These are phyloP conservation scores for Apiotrichum laibachii DNA, from an alignment of 1,284 basidiomycete species.

Conservation along the genomic window DNA sequence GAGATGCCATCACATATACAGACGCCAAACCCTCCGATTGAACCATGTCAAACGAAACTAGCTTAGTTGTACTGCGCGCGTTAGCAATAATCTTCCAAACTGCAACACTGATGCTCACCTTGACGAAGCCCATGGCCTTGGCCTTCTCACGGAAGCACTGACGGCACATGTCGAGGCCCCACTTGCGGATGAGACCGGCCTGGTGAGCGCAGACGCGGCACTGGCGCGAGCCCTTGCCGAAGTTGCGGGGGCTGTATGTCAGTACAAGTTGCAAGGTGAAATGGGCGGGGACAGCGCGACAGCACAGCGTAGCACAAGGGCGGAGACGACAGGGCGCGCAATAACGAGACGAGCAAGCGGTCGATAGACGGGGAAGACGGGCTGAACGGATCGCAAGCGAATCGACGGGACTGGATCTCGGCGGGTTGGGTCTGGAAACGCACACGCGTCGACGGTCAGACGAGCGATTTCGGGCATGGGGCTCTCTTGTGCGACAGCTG, in stretches of 20 bases:
- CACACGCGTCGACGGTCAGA: too few relatives aligned
- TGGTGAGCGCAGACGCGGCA: conserved; percentile 95
- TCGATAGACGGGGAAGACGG: too few relatives aligned
- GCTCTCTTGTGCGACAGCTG: too few relatives aligned
- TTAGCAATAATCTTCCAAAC: conserved; percentile 2
- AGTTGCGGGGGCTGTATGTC: conserved; percentile 71
- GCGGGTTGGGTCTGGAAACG: too few relatives aligned
- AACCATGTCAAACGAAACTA: conserved; percentile 15
- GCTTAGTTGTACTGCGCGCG: conserved; percentile 36
- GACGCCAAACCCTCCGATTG: conserved; percentile 16
- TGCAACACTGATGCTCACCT: conserved; percentile 60
- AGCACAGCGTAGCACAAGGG: neutral
- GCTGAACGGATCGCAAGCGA: too few relatives aligned
- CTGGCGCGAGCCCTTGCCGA: conserved; percentile 90
- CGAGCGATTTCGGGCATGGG: too few relatives aligned
- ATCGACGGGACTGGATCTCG: too few relatives aligned
- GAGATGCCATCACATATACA: conserved; percentile 24
- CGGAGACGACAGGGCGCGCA: neutral
- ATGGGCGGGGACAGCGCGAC: neutral
- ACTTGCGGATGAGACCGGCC: conserved; percentile 79
- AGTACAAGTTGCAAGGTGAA: neutral
- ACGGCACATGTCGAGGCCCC: conserved; percentile 89
- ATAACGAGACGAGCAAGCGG: too few relatives aligned
- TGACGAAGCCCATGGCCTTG: conserved; percentile 86
- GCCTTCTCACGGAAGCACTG: conserved; percentile 97